Evolutionary conservation across 1,139 yeast genomes (phyloP).

Genomic region (Pichia sp.): DNA sequence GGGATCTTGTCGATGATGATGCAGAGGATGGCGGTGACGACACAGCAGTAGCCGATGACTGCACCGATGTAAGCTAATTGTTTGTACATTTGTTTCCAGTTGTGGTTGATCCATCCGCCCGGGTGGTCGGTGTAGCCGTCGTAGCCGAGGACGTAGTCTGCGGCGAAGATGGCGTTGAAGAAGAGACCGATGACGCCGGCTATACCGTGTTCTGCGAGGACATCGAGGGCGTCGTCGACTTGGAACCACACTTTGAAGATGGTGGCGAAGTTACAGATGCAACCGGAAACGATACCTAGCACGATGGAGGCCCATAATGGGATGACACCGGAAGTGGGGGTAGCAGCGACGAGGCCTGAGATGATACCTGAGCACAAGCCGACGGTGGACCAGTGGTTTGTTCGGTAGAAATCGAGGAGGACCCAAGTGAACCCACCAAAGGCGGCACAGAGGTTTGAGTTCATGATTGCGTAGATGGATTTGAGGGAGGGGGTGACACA

Average conservation of each 20-base stretch:
- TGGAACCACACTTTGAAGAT: conserved; percentile 76
- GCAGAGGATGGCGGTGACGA: conserved; percentile 76
- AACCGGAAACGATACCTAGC: conserved; percentile 78
- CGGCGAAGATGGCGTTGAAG: conserved; percentile 87
- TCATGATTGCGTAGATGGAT: conserved; percentile 84
- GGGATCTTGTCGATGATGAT: conserved; percentile 76
- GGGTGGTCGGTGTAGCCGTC: conserved; percentile 78
- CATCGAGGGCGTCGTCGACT: conserved; percentile 93
- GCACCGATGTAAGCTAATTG: conserved; percentile 85
- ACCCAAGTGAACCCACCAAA: conserved; percentile 96
- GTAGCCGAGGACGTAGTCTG: conserved; percentile 84
- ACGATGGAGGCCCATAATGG: conserved; percentile 91
- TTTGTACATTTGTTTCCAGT: conserved; percentile 88
- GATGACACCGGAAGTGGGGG: conserved; percentile 90
- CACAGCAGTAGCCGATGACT: conserved; percentile 70
- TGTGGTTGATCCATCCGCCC: conserved; percentile 93
- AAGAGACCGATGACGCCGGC: conserved; percentile 90
- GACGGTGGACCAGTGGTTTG: conserved; percentile 90
- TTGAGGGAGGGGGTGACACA: conserved; percentile 62
- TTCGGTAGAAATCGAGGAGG: conserved; percentile 81
- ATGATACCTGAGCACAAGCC: conserved; percentile 95
- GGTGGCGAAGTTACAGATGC: conserved; percentile 87
- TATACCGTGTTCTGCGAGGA: conserved; percentile 96
- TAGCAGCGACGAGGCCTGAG: conserved; percentile 95
- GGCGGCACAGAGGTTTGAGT: conserved; percentile 86